Evolutionary conservation across 805 yeast species (phyloP), one percentile per base, ranked within the genome.

Genomic region (Tetrapisispora taiwanensis): DNA sequence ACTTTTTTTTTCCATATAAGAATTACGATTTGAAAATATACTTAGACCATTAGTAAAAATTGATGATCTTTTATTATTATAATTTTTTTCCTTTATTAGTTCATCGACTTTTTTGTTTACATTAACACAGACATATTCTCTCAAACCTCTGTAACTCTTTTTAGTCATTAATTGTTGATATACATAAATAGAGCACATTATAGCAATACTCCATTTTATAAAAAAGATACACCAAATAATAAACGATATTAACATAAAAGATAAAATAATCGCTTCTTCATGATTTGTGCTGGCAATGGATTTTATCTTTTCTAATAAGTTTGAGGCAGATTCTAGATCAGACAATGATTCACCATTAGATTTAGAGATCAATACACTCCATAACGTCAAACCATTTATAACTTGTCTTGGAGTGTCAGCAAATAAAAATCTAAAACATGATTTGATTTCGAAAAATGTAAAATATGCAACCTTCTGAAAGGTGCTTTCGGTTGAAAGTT

Each of bases 331-430:
- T 33, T 59, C 55, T 40, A 58, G 43, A 24, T 68, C 54, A 3
- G 52, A 59, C 24, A 67, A 52, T 42, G 70, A 60, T 20, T 45
- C 39, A 28, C 46, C 46, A 7, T 55, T 46, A 30, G 59, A 58
- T 15, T 65, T 53, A 13, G 71, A 55, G 3, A 59, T 48, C 17
- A 74, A 55, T 4, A 73, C 75, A 2, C 78, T 72, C 63, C 71
- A 74, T 18, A 82, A 64, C 0, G 96, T 85, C 52, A 84, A 67
- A 24, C 88, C 83, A 57, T 87, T 87, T 49, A 87, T 75, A 1
- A 84, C 80, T 63, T 87, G 95, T 63, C 96, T 76, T 20, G 96
- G 96, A 15, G 88, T 73, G 52, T 87, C 95, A 0, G 95, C 88
- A 37, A 84, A 66, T 9, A 86, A 53, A 51, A 86, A 72, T 37